Evolutionary conservation across 495 filamentous ascomycete genomes (phyloP), one percentile per base, ranked within the genome.

Genomic region (Astrothelium macrocarpum): DNA sequence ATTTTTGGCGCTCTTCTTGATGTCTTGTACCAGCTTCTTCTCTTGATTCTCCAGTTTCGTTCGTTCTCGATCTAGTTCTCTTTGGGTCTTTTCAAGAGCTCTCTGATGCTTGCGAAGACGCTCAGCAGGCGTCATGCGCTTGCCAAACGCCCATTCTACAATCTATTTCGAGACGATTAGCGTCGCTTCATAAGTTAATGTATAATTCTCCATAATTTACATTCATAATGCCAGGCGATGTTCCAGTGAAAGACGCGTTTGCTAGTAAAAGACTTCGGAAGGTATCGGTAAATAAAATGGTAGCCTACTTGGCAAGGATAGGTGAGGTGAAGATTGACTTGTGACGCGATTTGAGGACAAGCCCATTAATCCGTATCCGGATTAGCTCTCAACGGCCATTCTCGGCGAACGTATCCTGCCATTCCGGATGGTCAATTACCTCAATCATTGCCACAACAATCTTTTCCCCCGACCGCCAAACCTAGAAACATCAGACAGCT

Each of bases 61-160:
- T 46, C 93, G 84, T 73, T 96, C 91, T 53, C 95, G 85, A 68
- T 98, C 95, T 23, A 97, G 81, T 77, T 98, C 94, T 61, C 94
- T 87, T 70, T 97, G 93, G 10, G 94, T 95, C 76, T 96, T 95
- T 77, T 98, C 93, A 60, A 97, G 86, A 61, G 95, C 90, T 67
- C 95, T 82, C 76, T 97, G 93, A 75, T 97, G 95, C 75, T 97
- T 97, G 76, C 94, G 88, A 72, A 97, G 82, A 70, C 94, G 89
- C 81, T 97, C 92, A 16, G 90, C 90, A 9, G 94, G 93, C 74
- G 93, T 97, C 85, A 97, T 95, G 75, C 93, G 91, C 82, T 95
- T 95, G 66, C 93, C 93, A 75, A 97, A 97, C 32, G 94, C 94
- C 93, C 93, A 97, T 84, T 97, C 93, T 61, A 97, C 80, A 78